These are phyloP conservation scores for Dalechampia spathulata DNA, from an alignment of 441 rosid genomes.

Conservation along the genomic window DNA sequence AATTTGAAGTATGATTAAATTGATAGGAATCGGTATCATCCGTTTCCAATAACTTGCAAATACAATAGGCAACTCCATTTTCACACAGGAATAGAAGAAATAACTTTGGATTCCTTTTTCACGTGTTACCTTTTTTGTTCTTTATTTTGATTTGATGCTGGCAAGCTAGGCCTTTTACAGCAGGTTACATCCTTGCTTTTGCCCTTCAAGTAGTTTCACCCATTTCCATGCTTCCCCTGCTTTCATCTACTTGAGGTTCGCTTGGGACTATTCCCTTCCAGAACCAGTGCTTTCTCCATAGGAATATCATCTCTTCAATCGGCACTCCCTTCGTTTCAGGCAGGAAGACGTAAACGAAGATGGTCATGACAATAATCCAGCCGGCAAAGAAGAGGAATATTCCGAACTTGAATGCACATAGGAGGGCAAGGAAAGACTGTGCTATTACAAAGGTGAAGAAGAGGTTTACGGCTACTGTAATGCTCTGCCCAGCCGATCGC, in stretches of 20 bases:
- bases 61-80: too few relatives aligned
- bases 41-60: too few relatives aligned
- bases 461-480: conserved; percentile 82
- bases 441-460: conserved; percentile 73
- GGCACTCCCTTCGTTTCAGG: conserved; percentile 94
- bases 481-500: conserved; percentile 84
- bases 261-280: conserved; percentile 61
- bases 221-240: conserved; percentile 10
- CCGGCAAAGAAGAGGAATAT: conserved; percentile 83
- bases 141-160: too few relatives aligned
- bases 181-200: too few relatives aligned
- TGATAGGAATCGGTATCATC: too few relatives aligned
- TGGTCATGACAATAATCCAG: conserved; percentile 69
- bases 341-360: conserved; percentile 54
- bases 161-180: too few relatives aligned
- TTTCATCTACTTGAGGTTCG: conserved; percentile 17
- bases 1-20: too few relatives aligned
- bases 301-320: conserved; percentile 72
- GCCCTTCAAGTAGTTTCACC: too few relatives aligned
- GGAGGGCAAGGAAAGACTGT: conserved; percentile 62
- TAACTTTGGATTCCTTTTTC: too few relatives aligned
- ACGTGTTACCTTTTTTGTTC: too few relatives aligned
- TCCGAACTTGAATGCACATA: conserved; percentile 66
- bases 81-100: too few relatives aligned
- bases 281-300: conserved; percentile 92